These are phyloP conservation scores for Canavalia ensiformis DNA, from an alignment of 306 rosid genomes.

Conservation along the genomic window DNA sequence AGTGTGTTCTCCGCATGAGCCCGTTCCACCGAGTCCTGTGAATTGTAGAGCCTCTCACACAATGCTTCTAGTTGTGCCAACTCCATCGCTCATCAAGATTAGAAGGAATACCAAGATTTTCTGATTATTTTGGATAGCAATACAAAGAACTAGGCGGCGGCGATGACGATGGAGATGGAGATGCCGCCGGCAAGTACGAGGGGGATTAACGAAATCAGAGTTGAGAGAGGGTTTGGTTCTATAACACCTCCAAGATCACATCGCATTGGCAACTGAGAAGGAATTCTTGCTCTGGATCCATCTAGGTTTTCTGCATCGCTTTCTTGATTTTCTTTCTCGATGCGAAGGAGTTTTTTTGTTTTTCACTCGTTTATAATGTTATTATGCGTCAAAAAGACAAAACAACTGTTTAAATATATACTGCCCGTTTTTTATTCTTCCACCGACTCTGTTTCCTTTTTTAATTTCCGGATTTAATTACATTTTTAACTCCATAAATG, in stretches of 20 bases:
- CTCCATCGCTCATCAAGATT: constrained; percentile 51
- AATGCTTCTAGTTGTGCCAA: constrained; percentile 68
- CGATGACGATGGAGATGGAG: constrained; percentile 4
- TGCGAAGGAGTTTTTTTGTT: constrained; percentile 32
- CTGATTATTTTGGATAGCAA: constrained; percentile 4
- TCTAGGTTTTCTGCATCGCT: constrained; percentile 57
- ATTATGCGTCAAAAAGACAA: constrained; percentile 31
- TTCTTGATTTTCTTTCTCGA: constrained; percentile 5
- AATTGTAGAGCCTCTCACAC: constrained; percentile 70
- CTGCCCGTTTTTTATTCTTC: background rate
- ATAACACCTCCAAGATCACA: constrained; percentile 19
- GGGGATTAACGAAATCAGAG: constrained; percentile 36
- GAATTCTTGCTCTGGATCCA: constrained; percentile 41
- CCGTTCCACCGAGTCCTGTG: constrained; percentile 70
- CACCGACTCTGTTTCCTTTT: background rate
- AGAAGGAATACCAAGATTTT: background rate
- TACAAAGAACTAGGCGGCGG: constrained; percentile 13
- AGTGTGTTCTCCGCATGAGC: constrained; percentile 70
- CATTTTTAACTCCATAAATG: too few species aligned
- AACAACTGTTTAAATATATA: constrained; percentile 38
- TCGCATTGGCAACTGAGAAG: constrained; percentile 37
- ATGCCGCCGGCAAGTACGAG: constrained; percentile 41
- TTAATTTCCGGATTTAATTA: too few species aligned
- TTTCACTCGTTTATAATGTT: constrained; percentile 30
- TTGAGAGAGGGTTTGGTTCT: constrained; percentile 19